A percentile compares a stretch with the other conserved stretches of the same genome.
Evolutionary conservation across 129 eudicot species (phyloP).

Genomic region (Flaveria ramosissima): DNA sequence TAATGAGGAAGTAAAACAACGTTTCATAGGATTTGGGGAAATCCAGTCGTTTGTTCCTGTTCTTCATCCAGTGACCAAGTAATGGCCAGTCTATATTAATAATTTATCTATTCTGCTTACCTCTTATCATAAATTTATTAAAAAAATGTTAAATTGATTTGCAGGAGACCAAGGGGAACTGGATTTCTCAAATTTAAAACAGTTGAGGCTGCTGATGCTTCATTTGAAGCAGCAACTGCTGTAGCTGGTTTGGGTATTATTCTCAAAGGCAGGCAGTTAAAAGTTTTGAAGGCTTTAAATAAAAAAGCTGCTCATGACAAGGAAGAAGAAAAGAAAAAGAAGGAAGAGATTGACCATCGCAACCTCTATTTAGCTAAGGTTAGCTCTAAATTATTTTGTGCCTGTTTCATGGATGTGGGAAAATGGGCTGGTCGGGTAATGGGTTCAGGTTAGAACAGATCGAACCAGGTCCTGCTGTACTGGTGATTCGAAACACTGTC

Average conservation of each 20-base stretch:
- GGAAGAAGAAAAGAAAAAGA: slow-evolving; percentile 64
- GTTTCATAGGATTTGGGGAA: slow-evolving; percentile 82
- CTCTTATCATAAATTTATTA: neutral
- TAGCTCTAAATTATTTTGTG: slow-evolving; percentile 7
- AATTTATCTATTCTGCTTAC: neutral
- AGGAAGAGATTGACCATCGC: slow-evolving; percentile 78
- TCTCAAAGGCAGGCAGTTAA: slow-evolving; percentile 79
- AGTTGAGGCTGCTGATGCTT: slow-evolving; percentile 71
- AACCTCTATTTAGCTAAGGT: slow-evolving; percentile 94
- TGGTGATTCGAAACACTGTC: no score
- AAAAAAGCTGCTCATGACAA: slow-evolving; percentile 82
- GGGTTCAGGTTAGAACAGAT: no score
- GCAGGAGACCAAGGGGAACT: slow-evolving; percentile 93
- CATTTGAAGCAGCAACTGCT: slow-evolving; percentile 69
- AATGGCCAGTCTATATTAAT: slow-evolving; percentile 23
- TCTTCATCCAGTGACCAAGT: slow-evolving; percentile 88
- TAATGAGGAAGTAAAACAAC: slow-evolving; percentile 76
- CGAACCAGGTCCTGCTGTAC: no score
- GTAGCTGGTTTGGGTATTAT: slow-evolving; percentile 75
- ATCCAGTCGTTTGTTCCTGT: slow-evolving; percentile 81
- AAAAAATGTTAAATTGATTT: slow-evolving; percentile 21
- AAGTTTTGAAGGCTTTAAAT: slow-evolving; percentile 83
- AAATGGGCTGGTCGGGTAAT: neutral
- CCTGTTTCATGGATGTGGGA: neutral
- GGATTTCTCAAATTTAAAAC: slow-evolving; percentile 87